A percentile compares a stretch with the other conserved stretches of the same genome.
Evolutionary conservation across 441 rosid genomes (phyloP).

Genomic region (Pelargonium citronellum): DNA sequence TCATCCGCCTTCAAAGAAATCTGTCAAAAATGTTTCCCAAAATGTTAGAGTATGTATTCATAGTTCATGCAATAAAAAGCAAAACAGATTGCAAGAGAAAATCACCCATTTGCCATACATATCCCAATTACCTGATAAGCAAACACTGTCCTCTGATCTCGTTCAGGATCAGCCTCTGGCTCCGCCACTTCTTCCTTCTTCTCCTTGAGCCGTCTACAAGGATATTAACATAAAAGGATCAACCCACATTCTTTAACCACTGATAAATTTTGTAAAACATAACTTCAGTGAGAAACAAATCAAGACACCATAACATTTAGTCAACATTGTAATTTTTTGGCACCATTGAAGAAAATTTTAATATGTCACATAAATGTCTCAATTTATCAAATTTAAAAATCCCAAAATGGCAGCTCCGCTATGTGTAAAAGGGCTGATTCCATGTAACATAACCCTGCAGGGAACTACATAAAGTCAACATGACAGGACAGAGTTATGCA

Average conservation of each 20-base stretch:
- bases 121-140: conserved; percentile 72
- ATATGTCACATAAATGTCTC: not conserved
- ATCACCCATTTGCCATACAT: not conserved
- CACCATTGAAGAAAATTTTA: conserved; percentile 13
- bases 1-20: conserved; percentile 90
- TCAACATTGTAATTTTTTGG: not conserved
- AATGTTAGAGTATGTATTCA: conserved; percentile 14
- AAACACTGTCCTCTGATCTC: conserved; percentile 98
- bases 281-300: conserved; percentile 10
- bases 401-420: conserved; percentile 44
- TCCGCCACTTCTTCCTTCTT: conserved; percentile 76
- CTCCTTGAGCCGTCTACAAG: conserved; percentile 69
- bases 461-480: conserved; percentile 66
- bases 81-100: not conserved
- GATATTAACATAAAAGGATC: conserved; percentile 24
- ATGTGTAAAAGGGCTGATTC: conserved; percentile 54
- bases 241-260: conserved; percentile 17
- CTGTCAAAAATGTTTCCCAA: conserved; percentile 34
- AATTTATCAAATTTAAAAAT: conserved; percentile 12
- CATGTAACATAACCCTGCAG: conserved; percentile 65
- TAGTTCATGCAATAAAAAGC: not conserved
- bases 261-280: not conserved
- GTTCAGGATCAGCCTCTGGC: conserved; percentile 95
- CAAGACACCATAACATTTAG: not conserved
- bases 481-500: conserved; percentile 34